Evolutionary conservation across 305 asterid genomes (phyloP).

Genomic region (Fraxinus paxiana): DNA sequence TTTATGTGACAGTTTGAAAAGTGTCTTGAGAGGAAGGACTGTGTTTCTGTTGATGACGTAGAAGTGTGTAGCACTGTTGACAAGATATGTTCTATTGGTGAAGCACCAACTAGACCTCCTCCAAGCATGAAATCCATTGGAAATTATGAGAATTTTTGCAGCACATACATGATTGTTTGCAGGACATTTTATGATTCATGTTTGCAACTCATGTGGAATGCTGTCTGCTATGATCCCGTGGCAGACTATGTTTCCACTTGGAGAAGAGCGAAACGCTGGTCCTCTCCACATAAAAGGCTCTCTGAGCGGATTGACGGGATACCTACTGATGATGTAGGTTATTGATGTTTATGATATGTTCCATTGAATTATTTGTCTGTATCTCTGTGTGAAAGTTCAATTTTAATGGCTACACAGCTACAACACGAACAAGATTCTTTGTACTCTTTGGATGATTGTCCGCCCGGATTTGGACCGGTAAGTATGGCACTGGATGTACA

Average conservation of each 20-base stretch:
- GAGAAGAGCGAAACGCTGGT: slow-evolving; percentile 77
- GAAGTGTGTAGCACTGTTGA: slow-evolving; percentile 30
- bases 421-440: slow-evolving; percentile 39
- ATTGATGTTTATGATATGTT: slow-evolving; percentile 19
- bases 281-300: slow-evolving; percentile 29
- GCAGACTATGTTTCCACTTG: slow-evolving; percentile 65
- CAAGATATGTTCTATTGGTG: slow-evolving; percentile 30
- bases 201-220: slow-evolving; percentile 79
- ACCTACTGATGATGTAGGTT: slow-evolving; percentile 49
- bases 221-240: slow-evolving; percentile 59
- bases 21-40: slow-evolving; percentile 32
- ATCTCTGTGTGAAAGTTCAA: slow-evolving; percentile 27
- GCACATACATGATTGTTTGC: slow-evolving; percentile 42
- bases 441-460: slow-evolving; percentile 51
- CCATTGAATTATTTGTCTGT: slow-evolving; percentile 16
- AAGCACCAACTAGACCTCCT: slow-evolving; percentile 34
- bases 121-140: slow-evolving; percentile 30
- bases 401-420: slow-evolving; percentile 45
- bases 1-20: slow-evolving; percentile 40
- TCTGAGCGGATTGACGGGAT: slow-evolving; percentile 32
- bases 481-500: slow-evolving; percentile 34
- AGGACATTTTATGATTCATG: slow-evolving; percentile 56
- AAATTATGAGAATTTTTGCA: slow-evolving; percentile 17
- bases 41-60: slow-evolving; percentile 31
- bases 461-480: slow-evolving; percentile 76